Evolutionary conservation across 225 moss, liverwort and hornwort genomes (phyloP), one percentile per base, ranked within the genome.

Genomic region (Marchantia paleacea): DNA sequence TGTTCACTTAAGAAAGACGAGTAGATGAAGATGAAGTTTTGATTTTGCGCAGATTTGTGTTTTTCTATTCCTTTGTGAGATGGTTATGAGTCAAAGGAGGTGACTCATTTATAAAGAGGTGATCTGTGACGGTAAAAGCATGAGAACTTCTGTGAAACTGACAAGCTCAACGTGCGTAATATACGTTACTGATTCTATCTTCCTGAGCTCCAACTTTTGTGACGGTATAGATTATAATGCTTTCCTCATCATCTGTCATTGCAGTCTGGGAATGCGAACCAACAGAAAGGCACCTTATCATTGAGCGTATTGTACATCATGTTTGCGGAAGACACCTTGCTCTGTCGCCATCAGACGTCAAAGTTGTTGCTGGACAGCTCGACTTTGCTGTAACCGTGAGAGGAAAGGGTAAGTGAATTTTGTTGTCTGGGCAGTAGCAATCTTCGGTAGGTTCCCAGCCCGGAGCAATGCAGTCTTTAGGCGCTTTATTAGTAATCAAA

Each of bases 191-290:
- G n/a, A 62, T 39, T 39, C 39, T 39, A 39, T 39, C 39, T 39
- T 5, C 39, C 2, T 39, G 62, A 6, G 22, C 62, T 62, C 7
- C 62, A 62, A 24, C 62, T 62, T 62, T 19, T 15, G 4, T 14
- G 39, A 39, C 6, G n/a, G 18, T 24, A 12, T 12, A 11, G 66
- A 26, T 12, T 10, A 28, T 26, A 66, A 10, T 13, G 28, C 66
- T 12, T 26, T 12, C 0, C 52, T 50, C n/a, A 22, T 69, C 48
- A n/a, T 72, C 24, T 24, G 50, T 39, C 39, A 52, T 73, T 85
- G 73, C 90, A 96, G 97, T 94, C 71, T 97, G 97, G 97, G 97
- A 95, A 81, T 89, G 92, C 85, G 88, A 92, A 82, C 88, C 90
- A 73, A 92, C 92, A 89, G 93, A 93, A 79, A 89, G 97, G 60